These are phyloP conservation scores for Picea glauca DNA, from an alignment of 75 land plant species.

Conservation along the genomic window DNA sequence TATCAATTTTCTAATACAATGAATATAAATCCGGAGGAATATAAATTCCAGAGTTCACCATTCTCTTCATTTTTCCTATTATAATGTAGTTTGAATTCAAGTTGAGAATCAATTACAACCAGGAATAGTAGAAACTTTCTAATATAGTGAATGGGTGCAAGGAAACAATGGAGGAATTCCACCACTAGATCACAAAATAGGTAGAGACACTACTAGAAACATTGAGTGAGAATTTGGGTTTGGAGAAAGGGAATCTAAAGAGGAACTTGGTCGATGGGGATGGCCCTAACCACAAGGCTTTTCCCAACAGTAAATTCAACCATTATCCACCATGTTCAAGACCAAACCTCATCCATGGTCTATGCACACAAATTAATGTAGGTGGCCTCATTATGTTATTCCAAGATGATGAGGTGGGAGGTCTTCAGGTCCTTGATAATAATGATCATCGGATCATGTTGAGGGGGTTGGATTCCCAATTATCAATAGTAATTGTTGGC, in stretches of 20 bases:
- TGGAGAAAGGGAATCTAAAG: constrained; percentile 57
- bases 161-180: constrained; percentile 58
- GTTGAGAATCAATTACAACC: too few relatives aligned
- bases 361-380: constrained; percentile 73
- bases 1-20: too few relatives aligned
- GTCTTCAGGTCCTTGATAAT: constrained; percentile 57
- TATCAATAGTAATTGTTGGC: too few relatives aligned
- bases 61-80: too few relatives aligned
- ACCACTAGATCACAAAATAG: constrained; percentile 39
- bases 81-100: too few relatives aligned
- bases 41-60: too few relatives aligned
- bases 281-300: constrained; percentile 19
- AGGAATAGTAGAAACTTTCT: too few relatives aligned
- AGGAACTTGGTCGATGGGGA: constrained; percentile 25
- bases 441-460: constrained; percentile 25
- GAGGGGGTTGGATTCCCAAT: too few relatives aligned
- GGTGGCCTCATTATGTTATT: constrained; percentile 69
- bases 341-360: constrained; percentile 40
- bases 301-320: constrained; percentile 65
- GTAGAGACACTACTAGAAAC: constrained; percentile 48
- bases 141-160: constrained; percentile 10
- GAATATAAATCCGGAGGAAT: too few relatives aligned
- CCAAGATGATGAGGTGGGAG: constrained; percentile 57
- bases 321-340: constrained; percentile 71
- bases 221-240: constrained; percentile 50